phyloP scores from a whole-genome alignment of 345 rosid species.

The Lagerstroemia speciosa region DNA sequence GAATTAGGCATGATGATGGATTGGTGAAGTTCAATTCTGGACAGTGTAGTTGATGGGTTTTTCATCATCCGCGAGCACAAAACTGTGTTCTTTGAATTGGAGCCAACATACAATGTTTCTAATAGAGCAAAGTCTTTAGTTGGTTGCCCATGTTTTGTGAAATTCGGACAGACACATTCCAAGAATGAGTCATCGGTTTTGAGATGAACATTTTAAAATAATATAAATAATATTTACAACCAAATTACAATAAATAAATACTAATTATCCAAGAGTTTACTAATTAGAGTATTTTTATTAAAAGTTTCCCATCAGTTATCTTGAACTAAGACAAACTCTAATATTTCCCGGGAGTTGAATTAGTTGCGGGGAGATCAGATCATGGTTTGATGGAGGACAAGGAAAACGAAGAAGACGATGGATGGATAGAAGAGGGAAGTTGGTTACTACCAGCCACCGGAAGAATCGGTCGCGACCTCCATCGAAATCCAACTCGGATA shows the following conservation, averaged over 20 bases:
- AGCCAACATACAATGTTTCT: neutral
- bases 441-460: neutral
- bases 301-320: too few relatives aligned
- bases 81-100: neutral
- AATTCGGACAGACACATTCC: too few relatives aligned
- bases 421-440: neutral
- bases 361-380: too few relatives aligned
- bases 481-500: neutral
- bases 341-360: too few relatives aligned
- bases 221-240: too few relatives aligned
- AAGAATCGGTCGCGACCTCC: constrained; percentile 2
- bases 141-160: too few relatives aligned
- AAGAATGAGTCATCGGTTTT: too few relatives aligned
- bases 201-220: too few relatives aligned
- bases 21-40: neutral
- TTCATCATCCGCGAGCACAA: neutral
- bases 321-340: too few relatives aligned
- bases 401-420: neutral
- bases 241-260: too few relatives aligned
- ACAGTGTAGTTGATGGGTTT: neutral
- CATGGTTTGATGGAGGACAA: neutral
- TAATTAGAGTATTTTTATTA: too few relatives aligned
- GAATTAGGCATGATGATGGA: neutral
- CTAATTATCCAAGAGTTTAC: too few relatives aligned
- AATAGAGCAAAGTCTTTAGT: neutral